Evolutionary conservation across 164 flowering plant genomes (phyloP).

Genomic region (Protea cynaroides): DNA sequence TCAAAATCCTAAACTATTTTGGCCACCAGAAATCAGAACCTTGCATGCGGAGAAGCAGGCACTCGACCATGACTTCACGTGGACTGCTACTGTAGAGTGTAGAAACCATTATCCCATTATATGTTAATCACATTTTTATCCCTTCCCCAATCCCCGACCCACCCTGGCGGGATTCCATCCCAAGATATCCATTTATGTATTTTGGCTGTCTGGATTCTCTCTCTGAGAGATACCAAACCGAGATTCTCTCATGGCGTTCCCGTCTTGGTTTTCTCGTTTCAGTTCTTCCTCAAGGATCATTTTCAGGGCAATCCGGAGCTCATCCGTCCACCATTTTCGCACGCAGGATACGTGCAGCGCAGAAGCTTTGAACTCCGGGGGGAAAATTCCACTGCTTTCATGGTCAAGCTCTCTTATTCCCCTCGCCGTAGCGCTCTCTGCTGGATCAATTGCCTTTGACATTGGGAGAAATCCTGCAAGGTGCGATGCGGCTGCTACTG

Average conservation of each 20-base stretch:
- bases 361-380: slow-evolving; percentile 4
- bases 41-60: too few species aligned
- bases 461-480: slow-evolving; percentile 22
- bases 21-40: too few species aligned
- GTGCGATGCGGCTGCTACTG: slow-evolving; percentile 30
- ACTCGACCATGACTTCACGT: too few species aligned
- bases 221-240: too few species aligned
- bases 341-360: slow-evolving; percentile 2
- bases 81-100: too few species aligned
- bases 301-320: slow-evolving; percentile 16
- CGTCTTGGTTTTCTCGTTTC: slow-evolving; percentile 39
- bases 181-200: too few species aligned
- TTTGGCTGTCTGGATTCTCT: too few species aligned
- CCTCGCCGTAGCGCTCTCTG: slow-evolving; percentile 41
- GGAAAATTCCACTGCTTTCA: slow-evolving; percentile 1
- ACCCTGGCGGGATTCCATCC: too few species aligned
- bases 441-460: slow-evolving; percentile 37
- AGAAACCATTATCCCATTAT: too few species aligned
- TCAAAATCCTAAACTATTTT: too few species aligned
- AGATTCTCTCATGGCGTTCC: slow-evolving; percentile 25
- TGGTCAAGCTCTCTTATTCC: slow-evolving; percentile 41
- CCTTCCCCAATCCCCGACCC: too few species aligned
- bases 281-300: slow-evolving; percentile 31
- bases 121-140: too few species aligned
- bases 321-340: slow-evolving; percentile 1